Base-by-base conservation (phyloP, 352 stramenopile genomes). In the Globisporangium cystogenes region DNA sequence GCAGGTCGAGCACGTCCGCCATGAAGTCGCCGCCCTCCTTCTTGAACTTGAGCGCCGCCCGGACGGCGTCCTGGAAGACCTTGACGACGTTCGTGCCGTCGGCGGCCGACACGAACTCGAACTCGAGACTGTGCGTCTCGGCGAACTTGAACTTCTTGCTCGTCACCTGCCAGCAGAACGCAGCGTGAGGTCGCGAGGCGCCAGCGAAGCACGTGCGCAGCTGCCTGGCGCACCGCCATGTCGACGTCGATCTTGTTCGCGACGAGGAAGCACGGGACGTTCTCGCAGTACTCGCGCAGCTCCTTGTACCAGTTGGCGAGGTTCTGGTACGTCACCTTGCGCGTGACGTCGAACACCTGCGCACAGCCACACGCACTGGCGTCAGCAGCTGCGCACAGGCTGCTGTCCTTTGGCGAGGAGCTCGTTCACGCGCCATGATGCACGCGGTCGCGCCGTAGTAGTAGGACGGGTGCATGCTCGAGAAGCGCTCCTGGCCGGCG, bases 161-260 rank as follows among this genome's bases (percentile, higher is more conserved):
- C 11, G 95, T 98, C n/a, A 98, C 91, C 86, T 96, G 58, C 1
- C 14, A 7, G n/a, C n/a, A n/a, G n/a, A n/a, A n/a, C n/a, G n/a
- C n/a, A n/a, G n/a, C n/a, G n/a, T n/a, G n/a, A n/a, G n/a, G n/a
- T n/a, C n/a, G n/a, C n/a, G n/a, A n/a, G n/a, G n/a, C n/a, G n/a
- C 31, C 1, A 36, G 7, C 31, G 15, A 15, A 36, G 6, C 8
- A 21, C 35, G 35, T 20, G n/a, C n/a, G n/a, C n/a, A n/a, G n/a
- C n/a, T n/a, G n/a, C n/a, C n/a, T n/a, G n/a, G 48, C 66, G 52
- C 57, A 95, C 86, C 33, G 87, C 85, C 60, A 98, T 87, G 69
- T 98, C 87, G 24, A 98, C 82, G 70, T 98, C 93, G 48, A 98
- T 97, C 67, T 98, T 98, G 76, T 98, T 98, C 33, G 93, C 93